phyloP scores from a whole-genome alignment of 768 basidiomycete species.

The Termitomyces eurrhizus region DNA sequence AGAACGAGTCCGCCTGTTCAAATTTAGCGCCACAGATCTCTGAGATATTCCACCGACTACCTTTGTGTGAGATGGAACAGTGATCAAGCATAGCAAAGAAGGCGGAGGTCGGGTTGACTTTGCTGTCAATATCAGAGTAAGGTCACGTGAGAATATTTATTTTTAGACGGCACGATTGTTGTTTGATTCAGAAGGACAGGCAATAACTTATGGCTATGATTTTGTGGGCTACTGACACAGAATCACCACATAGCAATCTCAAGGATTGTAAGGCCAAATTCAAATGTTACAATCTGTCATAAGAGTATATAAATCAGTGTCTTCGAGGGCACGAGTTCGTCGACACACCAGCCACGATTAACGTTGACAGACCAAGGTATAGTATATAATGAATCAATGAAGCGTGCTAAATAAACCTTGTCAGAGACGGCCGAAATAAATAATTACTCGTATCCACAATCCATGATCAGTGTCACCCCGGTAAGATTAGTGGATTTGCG shows the following conservation, averaged over 20 bases:
- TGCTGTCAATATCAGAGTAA: neutral
- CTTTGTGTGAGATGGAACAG: conserved; percentile 94
- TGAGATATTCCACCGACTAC: conserved; percentile 30
- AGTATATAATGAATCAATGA: neutral
- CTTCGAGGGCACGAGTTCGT: neutral
- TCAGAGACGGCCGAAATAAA: neutral
- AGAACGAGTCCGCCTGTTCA: conserved; percentile 82
- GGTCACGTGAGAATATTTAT: neutral
- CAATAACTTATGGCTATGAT: neutral
- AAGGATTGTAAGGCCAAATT: neutral
- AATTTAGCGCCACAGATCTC: neutral
- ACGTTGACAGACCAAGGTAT: neutral
- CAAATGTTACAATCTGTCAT: neutral
- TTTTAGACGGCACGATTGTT: neutral
- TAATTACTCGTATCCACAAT: neutral
- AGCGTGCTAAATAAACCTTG: neutral
- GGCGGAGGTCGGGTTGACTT: neutral
- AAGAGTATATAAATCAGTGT: neutral
- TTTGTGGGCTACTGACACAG: neutral
- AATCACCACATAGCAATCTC: neutral
- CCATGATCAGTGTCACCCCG: neutral
- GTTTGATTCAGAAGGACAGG: too few relatives aligned
- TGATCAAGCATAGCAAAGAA: conserved; percentile 76
- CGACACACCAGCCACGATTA: neutral
- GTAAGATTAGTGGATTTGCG: neutral